Percentiles rank a stretch among this genome's conserved stretches.
Conservation (phyloP, 1,284 basidiomycete species). For the Butyriboletus appendiculatus region DNA sequence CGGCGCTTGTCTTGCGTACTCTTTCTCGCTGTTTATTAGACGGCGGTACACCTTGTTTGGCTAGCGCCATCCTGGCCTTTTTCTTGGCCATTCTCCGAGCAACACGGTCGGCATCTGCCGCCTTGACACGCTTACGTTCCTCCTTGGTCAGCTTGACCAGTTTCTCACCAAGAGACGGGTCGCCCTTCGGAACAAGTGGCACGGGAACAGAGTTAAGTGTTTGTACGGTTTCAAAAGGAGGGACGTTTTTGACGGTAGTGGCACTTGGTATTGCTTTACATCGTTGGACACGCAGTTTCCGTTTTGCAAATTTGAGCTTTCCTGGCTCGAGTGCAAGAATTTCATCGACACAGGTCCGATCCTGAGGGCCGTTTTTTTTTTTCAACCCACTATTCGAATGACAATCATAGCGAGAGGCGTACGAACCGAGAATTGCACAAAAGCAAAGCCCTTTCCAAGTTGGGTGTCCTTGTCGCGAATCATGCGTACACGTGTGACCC, state of each 20-base stretch:
- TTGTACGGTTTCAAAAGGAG: conserved; percentile 12
- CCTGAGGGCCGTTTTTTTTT: conserved; percentile 45
- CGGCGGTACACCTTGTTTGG: conserved; percentile 43
- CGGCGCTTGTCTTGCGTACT: conserved; percentile 49
- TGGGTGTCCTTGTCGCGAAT: conserved; percentile 92
- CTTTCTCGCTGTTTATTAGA: conserved; percentile 44
- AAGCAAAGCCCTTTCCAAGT: conserved; percentile 97
- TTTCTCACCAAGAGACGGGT: conserved; percentile 77
- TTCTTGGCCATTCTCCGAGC: conserved; percentile 89
- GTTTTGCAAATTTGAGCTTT: conserved; percentile 88
- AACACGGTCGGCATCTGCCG: conserved; percentile 73
- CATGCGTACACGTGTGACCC: conserved; percentile 87
- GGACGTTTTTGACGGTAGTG: conserved; percentile 13
- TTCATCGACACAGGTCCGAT: conserved; percentile 88
- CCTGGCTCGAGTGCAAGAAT: conserved; percentile 72
- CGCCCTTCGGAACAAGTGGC: conserved; percentile 64
- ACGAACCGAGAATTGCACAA: conserved; percentile 86
- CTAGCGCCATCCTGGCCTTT: conserved; percentile 59
- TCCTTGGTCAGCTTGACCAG: conserved; percentile 81
- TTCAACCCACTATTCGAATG: conserved; percentile 7
- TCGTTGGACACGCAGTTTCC: conserved; percentile 81
- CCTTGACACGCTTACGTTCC: conserved; percentile 81
- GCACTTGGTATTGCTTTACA: conserved; percentile 65
- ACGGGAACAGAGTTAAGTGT: conserved; percentile 12
- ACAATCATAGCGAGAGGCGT: not conserved